phyloP scores from a whole-genome alignment of 768 basidiomycete species.

The Pleurotus eryngii region DNA sequence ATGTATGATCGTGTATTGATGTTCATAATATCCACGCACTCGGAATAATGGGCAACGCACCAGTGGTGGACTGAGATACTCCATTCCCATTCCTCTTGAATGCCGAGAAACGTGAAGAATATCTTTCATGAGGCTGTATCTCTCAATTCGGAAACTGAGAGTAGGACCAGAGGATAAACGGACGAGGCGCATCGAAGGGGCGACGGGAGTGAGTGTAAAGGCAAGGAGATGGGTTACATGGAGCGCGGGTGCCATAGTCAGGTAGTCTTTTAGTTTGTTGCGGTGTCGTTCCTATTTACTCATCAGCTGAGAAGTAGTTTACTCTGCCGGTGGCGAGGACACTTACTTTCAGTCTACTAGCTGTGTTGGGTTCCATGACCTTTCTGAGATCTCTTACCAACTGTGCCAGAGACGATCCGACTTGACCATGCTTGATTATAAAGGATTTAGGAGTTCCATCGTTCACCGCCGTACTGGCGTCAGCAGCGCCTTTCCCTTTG shows the following conservation, averaged over 20 bases:
- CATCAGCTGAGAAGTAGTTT: not conserved
- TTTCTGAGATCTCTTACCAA: conserved; percentile 91
- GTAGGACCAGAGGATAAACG: conserved; percentile 90
- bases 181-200: conserved; percentile 84
- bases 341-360: conserved; percentile 80
- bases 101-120: conserved; percentile 62
- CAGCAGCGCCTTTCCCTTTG: conserved; percentile 46
- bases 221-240: conserved; percentile 91
- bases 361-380: conserved; percentile 98
- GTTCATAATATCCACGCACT: not conserved
- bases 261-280: conserved; percentile 91
- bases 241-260: conserved; percentile 87
- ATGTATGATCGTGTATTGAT: not conserved
- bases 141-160: conserved; percentile 86
- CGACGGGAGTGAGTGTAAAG: conserved; percentile 81
- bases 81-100: conserved; percentile 75
- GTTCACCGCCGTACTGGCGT: conserved; percentile 21
- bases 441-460: conserved; percentile 79
- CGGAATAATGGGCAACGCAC: conserved; percentile 40
- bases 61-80: conserved; percentile 89
- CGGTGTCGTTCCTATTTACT: conserved; percentile 74
- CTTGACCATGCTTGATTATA: conserved; percentile 93
- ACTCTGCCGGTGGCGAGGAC: not conserved
- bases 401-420: conserved; percentile 81
- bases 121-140: conserved; percentile 91